Evolutionary conservation across 208 protist species (phyloP), one percentile per base, ranked within the genome.

Genomic region (Naegleria lovaniensis): DNA sequence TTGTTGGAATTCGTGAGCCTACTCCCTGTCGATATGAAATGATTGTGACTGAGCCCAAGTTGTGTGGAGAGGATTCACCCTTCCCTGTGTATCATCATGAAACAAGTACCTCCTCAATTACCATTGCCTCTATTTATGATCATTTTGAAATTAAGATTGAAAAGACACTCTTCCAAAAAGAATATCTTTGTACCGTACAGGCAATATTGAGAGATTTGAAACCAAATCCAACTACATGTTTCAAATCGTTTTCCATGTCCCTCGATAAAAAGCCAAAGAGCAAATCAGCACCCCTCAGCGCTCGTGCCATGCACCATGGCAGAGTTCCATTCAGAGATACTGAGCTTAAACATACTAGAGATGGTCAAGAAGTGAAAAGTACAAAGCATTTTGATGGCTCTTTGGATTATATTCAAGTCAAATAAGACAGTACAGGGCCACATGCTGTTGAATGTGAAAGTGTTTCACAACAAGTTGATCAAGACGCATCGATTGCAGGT

Each of bases 121-220:
- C n/a, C 16, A 39, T 19, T 25, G 29, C 29, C n/a, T 43, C 29
- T 19, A 16, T 33, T 16, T 85, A 85, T 48, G 83, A 85, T 85
- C 29, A 85, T 48, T 85, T 85, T 48, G 33, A 51, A 39, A 51
- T 85, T 33, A 85, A 39, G 41, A 85, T 85, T 48, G 83, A 85
- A 85, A 85, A 85, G 40, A 48, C 33, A 33, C 13, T 48, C 7
- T 79, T 79, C 9, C 36, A 43, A 48, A 85, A 85, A 29, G 16
- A 48, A 51, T 48, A 85, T 48, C 15, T 85, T 33, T 85, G 83
- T 48, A 85, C 83, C n/a, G 39, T 85, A 48, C 33, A 39, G 41
- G 16, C 83, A 43, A 85, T 48, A 43, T 43, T 85, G 16, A 85
- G 83, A 48, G 83, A 85, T 48, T 48, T 85, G 16, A 85, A 85